Base-by-base conservation (phyloP, 305 asterid genomes). In the Ruellia speciosa region DNA sequence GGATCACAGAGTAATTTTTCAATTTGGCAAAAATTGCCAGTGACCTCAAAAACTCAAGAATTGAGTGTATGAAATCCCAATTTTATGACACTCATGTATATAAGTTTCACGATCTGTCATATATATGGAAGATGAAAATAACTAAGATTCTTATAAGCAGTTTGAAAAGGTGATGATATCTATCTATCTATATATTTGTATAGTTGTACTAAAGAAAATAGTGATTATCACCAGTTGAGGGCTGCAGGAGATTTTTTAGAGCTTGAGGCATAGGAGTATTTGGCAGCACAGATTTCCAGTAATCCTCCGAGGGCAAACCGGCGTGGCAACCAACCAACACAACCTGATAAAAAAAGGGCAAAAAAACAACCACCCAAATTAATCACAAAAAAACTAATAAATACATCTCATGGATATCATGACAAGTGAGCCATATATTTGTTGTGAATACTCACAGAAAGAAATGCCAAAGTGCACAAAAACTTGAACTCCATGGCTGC, bases 241-340 rank as follows among this genome's bases (percentile, higher is more conserved):
- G 71, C 14, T 74, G 73, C 15, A 86, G 52, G 33, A 83, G 81
- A 58, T 84, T 80, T 63, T 77, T 71, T 6, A 86, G 67, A 55
- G 84, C 73, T 52, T 77, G 70, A 11, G 97, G 97, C 81, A 87
- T 85, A 34, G 83, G 77, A 64, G 88, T 64, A 48, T 87, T 76
- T 53, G 94, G 89, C 52, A 87, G 72, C 75, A 72, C 63, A 39
- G 90, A 71, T 14, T 75, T 79, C 98, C 98, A 90, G 60, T 81
- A 87, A 3, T 48, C 71, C 64, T 72, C 84, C 20, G 87, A 56
- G 63, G 83, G 59, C 63, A 75, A 41, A 68, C n/a, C 83, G 71
- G 80, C 88, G 72, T 83, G 82, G 79, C 86, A 80, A 47, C 60
- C 85, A n/a, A 79, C 83, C 10, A 72, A 14, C 41, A 79, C 84